Evolutionary conservation across 192 early-diverging fungal species (phyloP), one percentile per base, ranked within the genome.

Genomic region (Neocallimastix lanati): DNA sequence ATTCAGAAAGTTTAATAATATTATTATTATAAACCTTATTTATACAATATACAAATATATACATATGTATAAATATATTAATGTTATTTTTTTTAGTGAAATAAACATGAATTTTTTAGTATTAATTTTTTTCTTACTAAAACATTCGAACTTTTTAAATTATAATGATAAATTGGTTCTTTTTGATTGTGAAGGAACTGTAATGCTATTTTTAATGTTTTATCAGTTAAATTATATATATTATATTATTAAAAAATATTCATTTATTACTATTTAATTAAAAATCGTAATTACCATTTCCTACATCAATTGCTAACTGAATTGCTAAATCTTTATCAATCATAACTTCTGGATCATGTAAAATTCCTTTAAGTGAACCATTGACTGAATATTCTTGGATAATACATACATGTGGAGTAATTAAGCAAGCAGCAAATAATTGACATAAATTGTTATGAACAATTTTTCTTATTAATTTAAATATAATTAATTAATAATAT

Each of bases 71-170:
- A n/a, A n/a, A n/a, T n/a, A n/a, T n/a, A n/a, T n/a, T n/a, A n/a
- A n/a, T n/a, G n/a, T n/a, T n/a, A n/a, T n/a, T n/a, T n/a, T n/a
- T n/a, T n/a, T n/a, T n/a, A n/a, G n/a, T n/a, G 3, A 33, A 33
- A 33, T 33, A 6, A 33, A 33, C 11, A 33, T 33, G 11, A 6
- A 33, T 33, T 33, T 33, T 37, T 12, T 37, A 37, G 6, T 37
- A 37, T 12, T 13, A 37, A 13, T 37, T 37, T 13, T 37, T 13
- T 13, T 21, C 40, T 40, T 79, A 88, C 86, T 82, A 88, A 33
- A 28, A 88, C 78, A 77, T 88, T 88, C 29, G 78, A 81, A 16
- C 83, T 76, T 77, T 83, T 88, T 76, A 88, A 78, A 37, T 86
- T 85, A 29, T 80, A 36, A 77, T 88, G 88, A 21, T 78, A 35